Evolutionary conservation across 106 monocot genomes (phyloP), one percentile per base, ranked within the genome.

Genomic region (Allium sativum): DNA sequence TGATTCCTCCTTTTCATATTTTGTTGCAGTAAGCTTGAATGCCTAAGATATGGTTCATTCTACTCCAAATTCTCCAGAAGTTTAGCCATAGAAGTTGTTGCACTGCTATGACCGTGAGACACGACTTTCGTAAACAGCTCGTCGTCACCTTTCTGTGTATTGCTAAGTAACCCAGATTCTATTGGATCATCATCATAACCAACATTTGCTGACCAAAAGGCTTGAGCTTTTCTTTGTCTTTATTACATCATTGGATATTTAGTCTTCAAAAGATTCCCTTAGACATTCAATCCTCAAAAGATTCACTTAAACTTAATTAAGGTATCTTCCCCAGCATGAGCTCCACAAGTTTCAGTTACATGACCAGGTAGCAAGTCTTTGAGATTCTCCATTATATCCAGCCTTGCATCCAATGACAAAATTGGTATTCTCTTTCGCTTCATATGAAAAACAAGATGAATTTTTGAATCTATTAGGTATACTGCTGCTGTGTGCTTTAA

Each of bases 161-260:
- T 53, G 17, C 64, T 74, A 55, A 86, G 76, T 48, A 55, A 63
- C 31, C 81, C 81, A 69, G 69, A 3, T 31, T 31, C 48, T 54
- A 76, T 66, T 60, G 70, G 70, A 66, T 57, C 62, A 51, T 58
- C 62, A 50, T 13, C 40, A 62, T 8, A 58, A 70, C 9, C 52
- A 56, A 21, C 19, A 48, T 66, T 22, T 44, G 40, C 12, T 68
- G 64, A 1, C 6, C 21, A 50, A 76, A 80, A 73, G 83, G 81
- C 19, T 75, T 80, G 17, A 41, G 70, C 50, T 70, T 86, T 18
- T 46, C 73, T 58, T 56, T 83, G 55, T 70, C 68, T 72, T 57
- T 73, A 20, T 50, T 40, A 56, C 67, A 86, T 86, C 77, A 51
- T 82, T 77, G 21, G 81, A 82, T 51, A 82, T 82, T 56, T 77